Conservation (phyloP, 352 stramenopile species). For the Globisporangium carolinianum region DNA sequence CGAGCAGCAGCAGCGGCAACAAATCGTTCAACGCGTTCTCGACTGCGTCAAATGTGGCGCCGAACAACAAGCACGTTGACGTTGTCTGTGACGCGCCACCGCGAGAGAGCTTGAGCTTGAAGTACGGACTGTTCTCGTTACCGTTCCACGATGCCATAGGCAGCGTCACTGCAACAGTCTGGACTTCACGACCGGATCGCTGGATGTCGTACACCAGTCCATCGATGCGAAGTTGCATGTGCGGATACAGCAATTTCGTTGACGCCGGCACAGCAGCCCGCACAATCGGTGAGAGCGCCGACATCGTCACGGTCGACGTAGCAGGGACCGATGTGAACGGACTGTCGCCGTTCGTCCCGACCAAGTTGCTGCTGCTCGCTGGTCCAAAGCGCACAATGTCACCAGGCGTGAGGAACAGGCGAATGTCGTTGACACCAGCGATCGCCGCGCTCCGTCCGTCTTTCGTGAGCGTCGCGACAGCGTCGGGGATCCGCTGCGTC, state of each 20-base stretch:
- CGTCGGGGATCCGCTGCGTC: constrained; percentile 49
- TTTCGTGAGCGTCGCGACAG: constrained; percentile 39
- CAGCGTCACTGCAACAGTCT: constrained; percentile 54
- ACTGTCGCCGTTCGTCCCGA: constrained; percentile 58
- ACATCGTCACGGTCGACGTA: constrained; percentile 44
- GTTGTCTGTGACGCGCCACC: constrained; percentile 20
- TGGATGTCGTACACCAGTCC: constrained; percentile 82
- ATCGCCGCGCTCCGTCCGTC: constrained; percentile 45
- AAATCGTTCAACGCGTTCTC: constrained; percentile 19
- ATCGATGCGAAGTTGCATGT: constrained; percentile 85
- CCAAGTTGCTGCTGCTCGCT: constrained; percentile 25
- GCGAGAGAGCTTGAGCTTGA: constrained; percentile 37
- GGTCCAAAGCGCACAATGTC: constrained; percentile 66
- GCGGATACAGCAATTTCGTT: constrained; percentile 58
- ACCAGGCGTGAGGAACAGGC: constrained; percentile 49
- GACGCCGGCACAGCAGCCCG: constrained; percentile 17
- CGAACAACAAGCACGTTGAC: constrained; percentile 31
- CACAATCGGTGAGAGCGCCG: constrained; percentile 41
- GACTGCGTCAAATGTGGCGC: constrained; percentile 18
- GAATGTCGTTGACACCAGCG: constrained; percentile 45
- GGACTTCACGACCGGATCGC: constrained; percentile 88
- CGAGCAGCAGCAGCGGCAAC: constrained; percentile 15
- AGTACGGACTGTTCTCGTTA: constrained; percentile 15
- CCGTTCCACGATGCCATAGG: constrained; percentile 20
- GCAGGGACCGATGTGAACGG: constrained; percentile 37